Conservation (phyloP, 345 rosid species). For the Boechera retrofracta region DNA sequence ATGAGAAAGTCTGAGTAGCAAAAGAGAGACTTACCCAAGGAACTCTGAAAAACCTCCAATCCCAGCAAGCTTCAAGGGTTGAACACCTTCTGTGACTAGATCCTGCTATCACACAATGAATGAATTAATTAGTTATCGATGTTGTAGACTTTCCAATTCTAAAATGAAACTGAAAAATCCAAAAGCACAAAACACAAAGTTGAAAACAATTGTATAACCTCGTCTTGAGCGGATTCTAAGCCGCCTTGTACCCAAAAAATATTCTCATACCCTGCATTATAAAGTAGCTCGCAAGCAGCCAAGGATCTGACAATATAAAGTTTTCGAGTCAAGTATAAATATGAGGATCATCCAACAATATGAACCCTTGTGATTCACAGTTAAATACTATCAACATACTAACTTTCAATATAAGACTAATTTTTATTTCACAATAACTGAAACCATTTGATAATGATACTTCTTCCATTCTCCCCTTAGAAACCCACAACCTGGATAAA, state of each 20-base stretch:
- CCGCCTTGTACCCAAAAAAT: conserved; percentile 96
- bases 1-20: conserved; percentile 8
- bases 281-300: conserved; percentile 85
- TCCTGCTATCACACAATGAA: conserved; percentile 53
- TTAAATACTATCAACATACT: conserved; percentile 9
- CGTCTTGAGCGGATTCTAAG: conserved; percentile 85
- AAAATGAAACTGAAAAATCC: conserved; percentile 32
- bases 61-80: conserved; percentile 83
- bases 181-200: conserved; percentile 26
- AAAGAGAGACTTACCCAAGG: conserved; percentile 68
- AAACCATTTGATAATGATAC: not conserved
- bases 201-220: conserved; percentile 51
- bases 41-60: conserved; percentile 90
- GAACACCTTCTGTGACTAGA: conserved; percentile 78
- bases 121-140: conserved; percentile 16
- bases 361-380: conserved; percentile 2
- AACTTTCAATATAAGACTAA: conserved; percentile 22
- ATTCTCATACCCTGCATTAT: conserved; percentile 76
- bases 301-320: conserved; percentile 64
- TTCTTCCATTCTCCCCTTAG: not conserved
- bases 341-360: conserved; percentile 19
- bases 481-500: not conserved
- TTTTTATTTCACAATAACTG: conserved; percentile 25
- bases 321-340: conserved; percentile 12
- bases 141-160: not conserved